Base-by-base conservation (phyloP, 352 stramenopile genomes). In the Globisporangium takayamanum region DNA sequence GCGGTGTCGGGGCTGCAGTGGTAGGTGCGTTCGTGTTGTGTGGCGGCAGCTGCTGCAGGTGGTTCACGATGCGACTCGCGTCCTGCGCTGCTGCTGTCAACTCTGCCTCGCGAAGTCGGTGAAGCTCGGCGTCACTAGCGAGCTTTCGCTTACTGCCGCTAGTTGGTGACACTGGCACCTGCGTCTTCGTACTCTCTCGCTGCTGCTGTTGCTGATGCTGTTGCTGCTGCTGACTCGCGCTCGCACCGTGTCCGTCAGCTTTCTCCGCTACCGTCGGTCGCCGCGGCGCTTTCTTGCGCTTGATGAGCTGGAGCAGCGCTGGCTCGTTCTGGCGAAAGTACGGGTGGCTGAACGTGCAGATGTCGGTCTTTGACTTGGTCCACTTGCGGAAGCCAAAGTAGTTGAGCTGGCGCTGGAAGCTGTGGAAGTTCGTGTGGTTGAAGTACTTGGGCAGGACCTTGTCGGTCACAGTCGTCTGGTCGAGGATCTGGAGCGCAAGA, bases 401-500 rank as follows among this genome's bases (percentile, higher is more conserved):
- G 63, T 92, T 94, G 45, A 96, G 73, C 61, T 96, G 86, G 8
- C 88, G 77, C 55, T 92, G 81, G 49, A 96, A 87, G n/a, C 81
- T 94, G 45, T 88, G 81, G 67, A 95, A 96, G 50, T 86, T 93
- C 51, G 77, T 79, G 67, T 96, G 88, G 53, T 93, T 95, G 65
- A 96, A 96, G 66, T 95, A 96, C 60, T 84, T 80, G 33, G 88
- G 86, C 14, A 96, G 67, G 48, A 96, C 74, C 62, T 88, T 74
- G 20, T 78, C 62, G 49, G 90, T 87, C 20, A 94, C 64, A 26
- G 58, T 58, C 2, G 36, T 53, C 22, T 69, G 65, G 62, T 88
- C 76, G 15, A 75, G 44, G 41, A 87, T 87, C 55, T 85, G 69
- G 18, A 87, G 55, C 7, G 69, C 64, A 3, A 74, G 66, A 0